These are phyloP conservation scores for Larix kaempferi DNA, from an alignment of 75 land plant species.

Conservation along the genomic window DNA sequence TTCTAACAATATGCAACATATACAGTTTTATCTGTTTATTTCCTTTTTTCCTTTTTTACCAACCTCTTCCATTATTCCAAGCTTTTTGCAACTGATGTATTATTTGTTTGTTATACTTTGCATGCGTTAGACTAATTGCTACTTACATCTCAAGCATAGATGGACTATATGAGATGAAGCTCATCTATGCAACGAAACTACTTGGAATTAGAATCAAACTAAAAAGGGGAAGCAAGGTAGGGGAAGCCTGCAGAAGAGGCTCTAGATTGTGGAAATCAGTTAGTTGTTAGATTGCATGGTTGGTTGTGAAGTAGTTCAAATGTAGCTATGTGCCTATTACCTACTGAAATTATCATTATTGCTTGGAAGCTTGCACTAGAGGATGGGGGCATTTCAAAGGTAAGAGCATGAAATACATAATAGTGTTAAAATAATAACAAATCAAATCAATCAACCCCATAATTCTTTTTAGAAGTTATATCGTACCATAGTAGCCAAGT, in stretches of 20 bases:
- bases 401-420: no score
- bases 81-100: background rate
- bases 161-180: slow-evolving; percentile 99
- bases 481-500: no score
- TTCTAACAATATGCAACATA: background rate
- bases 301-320: no score
- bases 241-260: slow-evolving; percentile 48
- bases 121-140: background rate
- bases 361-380: no score
- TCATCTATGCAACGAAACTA: slow-evolving; percentile 97
- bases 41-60: background rate
- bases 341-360: background rate
- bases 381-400: no score
- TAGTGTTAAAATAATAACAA: no score
- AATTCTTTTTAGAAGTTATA: no score
- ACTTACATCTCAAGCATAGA: slow-evolving; percentile 56
- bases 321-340: no score
- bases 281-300: no score
- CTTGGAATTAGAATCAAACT: slow-evolving; percentile 97
- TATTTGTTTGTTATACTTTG: background rate
- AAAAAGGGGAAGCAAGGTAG: slow-evolving; percentile 99
- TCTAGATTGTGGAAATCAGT: no score
- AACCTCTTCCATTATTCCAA: no score
- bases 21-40: background rate
- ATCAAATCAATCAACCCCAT: no score